phyloP scores from a whole-genome alignment of 2,329 filamentous ascomycete species.

The Gaeumannomyces sp. region DNA sequence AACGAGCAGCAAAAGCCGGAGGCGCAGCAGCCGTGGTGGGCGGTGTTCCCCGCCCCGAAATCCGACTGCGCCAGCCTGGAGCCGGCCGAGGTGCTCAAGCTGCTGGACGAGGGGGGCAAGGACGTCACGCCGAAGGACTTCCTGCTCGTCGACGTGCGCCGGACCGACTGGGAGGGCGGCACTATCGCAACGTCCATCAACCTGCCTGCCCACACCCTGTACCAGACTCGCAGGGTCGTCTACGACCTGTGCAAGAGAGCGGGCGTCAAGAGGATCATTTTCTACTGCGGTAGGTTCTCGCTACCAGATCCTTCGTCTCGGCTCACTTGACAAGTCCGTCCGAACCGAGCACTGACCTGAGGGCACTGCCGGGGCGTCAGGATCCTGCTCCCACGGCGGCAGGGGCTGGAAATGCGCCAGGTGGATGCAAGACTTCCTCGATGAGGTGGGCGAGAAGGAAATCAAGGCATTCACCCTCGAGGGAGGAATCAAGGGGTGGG shows the following conservation, averaged over 20 bases:
- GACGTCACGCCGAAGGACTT: constrained; percentile 29
- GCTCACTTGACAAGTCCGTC: neutral
- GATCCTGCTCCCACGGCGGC: constrained; percentile 41
- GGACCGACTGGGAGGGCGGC: constrained; percentile 51
- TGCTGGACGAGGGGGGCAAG: constrained; percentile 32
- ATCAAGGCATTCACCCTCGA: constrained; percentile 41
- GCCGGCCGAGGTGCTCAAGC: constrained; percentile 31
- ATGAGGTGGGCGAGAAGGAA: constrained; percentile 34
- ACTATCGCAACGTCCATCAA: constrained; percentile 54
- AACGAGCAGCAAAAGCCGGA: neutral
- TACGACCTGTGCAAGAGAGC: constrained; percentile 45
- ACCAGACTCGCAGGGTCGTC: constrained; percentile 40
- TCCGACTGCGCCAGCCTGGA: constrained; percentile 32
- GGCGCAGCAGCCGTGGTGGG: constrained; percentile 27
- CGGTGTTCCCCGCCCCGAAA: constrained; percentile 36
- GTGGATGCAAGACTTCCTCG: constrained; percentile 52
- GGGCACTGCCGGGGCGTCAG: neutral
- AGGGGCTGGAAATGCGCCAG: constrained; percentile 46
- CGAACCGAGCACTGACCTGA: neutral
- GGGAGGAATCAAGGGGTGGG: constrained; percentile 52
- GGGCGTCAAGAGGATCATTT: constrained; percentile 41
- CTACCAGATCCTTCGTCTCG: neutral
- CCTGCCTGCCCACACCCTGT: constrained; percentile 48
- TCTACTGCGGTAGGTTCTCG: constrained; percentile 44
- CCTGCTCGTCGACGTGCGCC: constrained; percentile 46